Evolutionary conservation across 371 early-diverging fungal species (phyloP).

Genomic region (Dentiscutata heterogama): DNA sequence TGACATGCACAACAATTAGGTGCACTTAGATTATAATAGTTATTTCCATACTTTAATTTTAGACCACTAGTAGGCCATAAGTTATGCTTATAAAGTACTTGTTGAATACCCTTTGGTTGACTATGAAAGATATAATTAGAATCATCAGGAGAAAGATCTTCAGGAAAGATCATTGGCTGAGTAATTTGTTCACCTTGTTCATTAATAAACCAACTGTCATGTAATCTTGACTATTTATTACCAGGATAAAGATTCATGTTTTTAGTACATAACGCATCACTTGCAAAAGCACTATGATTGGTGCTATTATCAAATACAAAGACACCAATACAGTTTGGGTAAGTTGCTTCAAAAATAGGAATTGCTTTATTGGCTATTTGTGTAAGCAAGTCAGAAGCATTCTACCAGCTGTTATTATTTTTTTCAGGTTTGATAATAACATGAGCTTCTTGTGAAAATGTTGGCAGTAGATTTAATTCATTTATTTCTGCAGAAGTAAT

Average conservation of each 20-base stretch:
- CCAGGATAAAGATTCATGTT: slow-evolving; percentile 23
- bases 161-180: background rate
- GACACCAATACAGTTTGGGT: background rate
- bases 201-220: too few relatives aligned
- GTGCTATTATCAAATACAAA: slow-evolving; percentile 23
- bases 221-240: background rate
- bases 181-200: too few relatives aligned
- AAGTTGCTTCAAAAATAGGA: slow-evolving; percentile 10
- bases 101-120: slow-evolving; percentile 17
- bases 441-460: slow-evolving; percentile 39
- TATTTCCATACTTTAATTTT: too few relatives aligned
- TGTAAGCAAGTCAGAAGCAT: slow-evolving; percentile 38
- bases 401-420: slow-evolving; percentile 43
- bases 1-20: background rate
- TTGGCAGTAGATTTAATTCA: slow-evolving; percentile 14
- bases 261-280: slow-evolving; percentile 1
- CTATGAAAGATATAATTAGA: background rate
- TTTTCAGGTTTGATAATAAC: slow-evolving; percentile 45
- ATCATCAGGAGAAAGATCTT: background rate
- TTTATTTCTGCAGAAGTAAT: slow-evolving; percentile 8
- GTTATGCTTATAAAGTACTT: background rate
- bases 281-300: background rate
- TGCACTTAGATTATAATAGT: too few relatives aligned
- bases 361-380: slow-evolving; percentile 38
- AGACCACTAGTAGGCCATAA: background rate